Evolutionary conservation across 2,329 filamentous ascomycete genomes (phyloP), one percentile per base, ranked within the genome.

Genomic region (Alternaria dauci): DNA sequence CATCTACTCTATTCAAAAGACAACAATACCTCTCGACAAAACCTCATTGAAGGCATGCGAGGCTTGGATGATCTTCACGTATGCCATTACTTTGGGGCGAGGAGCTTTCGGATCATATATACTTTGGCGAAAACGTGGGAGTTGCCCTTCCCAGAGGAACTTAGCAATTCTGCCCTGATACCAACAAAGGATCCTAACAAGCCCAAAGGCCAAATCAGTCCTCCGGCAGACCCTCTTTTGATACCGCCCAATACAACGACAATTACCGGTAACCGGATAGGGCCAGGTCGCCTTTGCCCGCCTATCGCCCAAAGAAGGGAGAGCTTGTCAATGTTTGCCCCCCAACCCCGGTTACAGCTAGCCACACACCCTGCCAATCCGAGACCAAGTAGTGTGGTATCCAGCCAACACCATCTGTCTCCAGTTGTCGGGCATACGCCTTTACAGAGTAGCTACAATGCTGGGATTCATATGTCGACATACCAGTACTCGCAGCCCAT

Each of bases 1-100:
- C 81, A 83, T 55, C 74, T 84, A 8, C 71, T 82, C 28, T 81
- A 82, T 55, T 78, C 82, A 1, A 79, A 78, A 23, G 70, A 75
- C 11, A 76, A 76, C 14, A 66, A 74, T 34, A 64, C 71, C 4
- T 78, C 79, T 8, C 71, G 74, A 16, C 59, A 70, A 7, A 76
- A 82, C 53, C 75, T 83, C 2, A 73, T 77, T 8, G 80, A 82
- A 62, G 76, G 76, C 8, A 66, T 83, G n/a, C 71, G 77, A 52
- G 80, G 78, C 26, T 66, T 83, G 4, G 75, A 81, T 36, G 77
- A 79, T 16, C 71, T 82, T 52, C 80, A 80, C 16, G 68, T 76
- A 41, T 82, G 81, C 58, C 80, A 82, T 55, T 75, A 76, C 41
- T 83, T 82, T 58, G 80, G 78, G 6, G 77, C 73, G 9, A 76